Percentiles rank a stretch among this genome's conserved stretches.
Conservation (phyloP, 2,329 filamentous ascomycete genomes). For the Diplodia intermedia region DNA sequence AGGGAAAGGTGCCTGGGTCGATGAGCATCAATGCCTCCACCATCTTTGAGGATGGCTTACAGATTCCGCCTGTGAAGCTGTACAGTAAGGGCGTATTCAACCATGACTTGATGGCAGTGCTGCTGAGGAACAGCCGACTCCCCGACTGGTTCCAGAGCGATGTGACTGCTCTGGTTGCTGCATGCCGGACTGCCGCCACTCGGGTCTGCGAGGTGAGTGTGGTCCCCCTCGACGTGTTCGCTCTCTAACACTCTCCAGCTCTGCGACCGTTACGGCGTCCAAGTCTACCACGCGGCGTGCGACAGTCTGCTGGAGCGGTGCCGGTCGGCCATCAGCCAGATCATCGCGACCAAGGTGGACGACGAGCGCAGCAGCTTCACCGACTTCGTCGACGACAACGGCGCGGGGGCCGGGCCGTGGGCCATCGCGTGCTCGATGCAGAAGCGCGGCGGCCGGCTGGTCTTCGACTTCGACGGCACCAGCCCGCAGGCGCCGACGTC, state of each 20-base stretch:
- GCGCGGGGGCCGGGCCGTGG: constrained; percentile 55
- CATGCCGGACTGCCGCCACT: constrained; percentile 54
- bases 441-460: constrained; percentile 52
- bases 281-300: constrained; percentile 56
- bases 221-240: rapidly evolving
- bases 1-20: constrained; percentile 58
- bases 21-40: constrained; percentile 59
- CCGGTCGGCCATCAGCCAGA: constrained; percentile 52
- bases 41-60: constrained; percentile 59
- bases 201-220: constrained; percentile 50
- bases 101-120: constrained; percentile 52
- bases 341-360: constrained; percentile 56
- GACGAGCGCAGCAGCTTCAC: constrained; percentile 54
- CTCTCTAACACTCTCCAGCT: constrained; percentile 37
- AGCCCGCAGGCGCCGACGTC: constrained; percentile 55
- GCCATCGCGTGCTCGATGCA: constrained; percentile 57
- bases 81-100: constrained; percentile 56
- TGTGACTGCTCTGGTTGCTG: constrained; percentile 55
- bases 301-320: constrained; percentile 55
- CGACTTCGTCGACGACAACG: constrained; percentile 60
- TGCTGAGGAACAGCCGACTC: constrained; percentile 58
- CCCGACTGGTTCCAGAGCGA: constrained; percentile 59
- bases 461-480: constrained; percentile 59
- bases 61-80: constrained; percentile 58
- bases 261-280: constrained; percentile 53